Evolutionary conservation across 192 early-diverging fungal species (phyloP), one percentile per base, ranked within the genome.

Genomic region (Coemansia asiatica): DNA sequence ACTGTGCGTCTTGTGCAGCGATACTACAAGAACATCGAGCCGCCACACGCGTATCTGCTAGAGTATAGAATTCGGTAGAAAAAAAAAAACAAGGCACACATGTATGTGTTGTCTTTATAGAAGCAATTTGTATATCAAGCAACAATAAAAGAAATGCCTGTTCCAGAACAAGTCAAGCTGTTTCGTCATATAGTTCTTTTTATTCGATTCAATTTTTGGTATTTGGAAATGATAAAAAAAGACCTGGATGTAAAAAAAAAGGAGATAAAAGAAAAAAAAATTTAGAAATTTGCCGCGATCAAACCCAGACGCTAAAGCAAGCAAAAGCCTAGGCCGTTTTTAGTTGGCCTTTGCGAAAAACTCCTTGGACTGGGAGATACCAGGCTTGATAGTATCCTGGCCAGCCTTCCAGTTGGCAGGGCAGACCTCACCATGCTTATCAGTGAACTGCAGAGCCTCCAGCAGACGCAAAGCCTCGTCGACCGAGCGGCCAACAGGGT

Each of bases 361-460:
- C 46, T 87, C 84, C 80, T 90, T 85, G 60, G 85, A 84, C 48
- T 71, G 65, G 31, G 79, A 65, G 50, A 89, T 84, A 59, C 87
- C 85, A 51, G 89, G 86, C 71, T 91, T 89, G 78, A 95, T 93
- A 55, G 90, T 87, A 53, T 57, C 73, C 38, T 76, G 75, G 62
- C 93, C 95, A 74, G 89, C 87, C 66, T 85, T 79, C 93, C 94
- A 95, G 85, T 88, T 87, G 64, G 87, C 88, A 48, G 91, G 92
- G 86, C 90, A 93, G 56, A 92, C 92, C 75, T 91, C 87, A 72
- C 87, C 87, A 75, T 88, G 78, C 84, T 94, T 85, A 66, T 95
- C 96, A 69, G 89, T 91, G 88, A 92, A 95, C 83, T 93, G 87
- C 74, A 98, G 84, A 19, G 95, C 95, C 85, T 95, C 89, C 58